These are phyloP conservation scores for Effrenium voratum DNA, from an alignment of 73 alveolate genomes.

Conservation along the genomic window DNA sequence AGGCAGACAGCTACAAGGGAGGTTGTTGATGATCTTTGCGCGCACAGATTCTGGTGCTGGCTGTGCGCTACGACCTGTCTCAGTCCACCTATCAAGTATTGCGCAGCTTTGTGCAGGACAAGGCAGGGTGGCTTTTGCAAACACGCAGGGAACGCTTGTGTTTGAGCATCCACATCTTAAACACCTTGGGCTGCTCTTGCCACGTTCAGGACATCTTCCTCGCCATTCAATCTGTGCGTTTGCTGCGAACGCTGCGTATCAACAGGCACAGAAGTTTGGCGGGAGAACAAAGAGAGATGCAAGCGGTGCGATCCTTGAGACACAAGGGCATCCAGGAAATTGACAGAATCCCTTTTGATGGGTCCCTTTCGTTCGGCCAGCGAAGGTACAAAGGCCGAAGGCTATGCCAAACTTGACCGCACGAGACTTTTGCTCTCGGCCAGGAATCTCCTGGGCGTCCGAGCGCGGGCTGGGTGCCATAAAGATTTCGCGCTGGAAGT, in stretches of 20 bases:
- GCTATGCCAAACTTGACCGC: no score
- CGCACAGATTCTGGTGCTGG: constrained; percentile 33
- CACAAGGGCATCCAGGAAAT: no score
- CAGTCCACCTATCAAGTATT: constrained; percentile 2
- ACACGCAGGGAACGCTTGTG: background rate
- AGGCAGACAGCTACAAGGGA: no score
- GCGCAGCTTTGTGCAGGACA: constrained; percentile 39
- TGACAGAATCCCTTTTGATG: no score
- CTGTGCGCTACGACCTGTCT: constrained; percentile 34
- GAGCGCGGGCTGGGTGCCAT: constrained; percentile 75
- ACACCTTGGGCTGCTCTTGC: background rate
- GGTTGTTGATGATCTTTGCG: no score
- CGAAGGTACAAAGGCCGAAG: no score
- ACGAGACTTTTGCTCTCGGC: no score
- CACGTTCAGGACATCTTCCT: constrained; percentile 27
- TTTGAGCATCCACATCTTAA: background rate
- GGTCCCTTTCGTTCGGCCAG: no score
- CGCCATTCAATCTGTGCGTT: constrained; percentile 69
- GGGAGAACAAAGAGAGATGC: no score
- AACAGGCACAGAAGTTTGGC: no score
- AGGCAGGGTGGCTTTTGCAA: background rate
- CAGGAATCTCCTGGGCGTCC: constrained; percentile 71
- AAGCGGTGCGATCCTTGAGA: no score
- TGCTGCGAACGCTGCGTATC: constrained; percentile 52
- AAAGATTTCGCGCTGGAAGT: background rate